Evolutionary conservation across 139 green algal species (phyloP).

Genomic region (Ettlia oleoabundans): DNA sequence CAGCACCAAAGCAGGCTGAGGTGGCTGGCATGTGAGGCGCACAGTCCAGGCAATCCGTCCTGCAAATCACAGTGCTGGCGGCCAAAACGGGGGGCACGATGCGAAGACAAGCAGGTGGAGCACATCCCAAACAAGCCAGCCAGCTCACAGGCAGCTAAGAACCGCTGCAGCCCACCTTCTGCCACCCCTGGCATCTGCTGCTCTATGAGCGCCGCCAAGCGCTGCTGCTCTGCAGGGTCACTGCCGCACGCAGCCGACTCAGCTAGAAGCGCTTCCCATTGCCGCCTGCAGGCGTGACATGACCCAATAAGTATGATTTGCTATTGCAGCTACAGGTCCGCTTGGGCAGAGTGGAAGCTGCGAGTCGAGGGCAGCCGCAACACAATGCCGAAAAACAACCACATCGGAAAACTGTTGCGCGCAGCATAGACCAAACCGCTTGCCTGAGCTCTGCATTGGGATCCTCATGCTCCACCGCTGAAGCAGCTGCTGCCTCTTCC

Average conservation of each 20-base stretch:
- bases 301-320: too few species aligned
- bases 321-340: too few species aligned
- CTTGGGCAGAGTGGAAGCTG: too few species aligned
- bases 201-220: slow-evolving; percentile 1
- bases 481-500: background rate
- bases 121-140: background rate
- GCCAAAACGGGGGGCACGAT: background rate
- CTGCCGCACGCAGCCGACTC: slow-evolving; percentile 2
- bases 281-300: slow-evolving; percentile 5
- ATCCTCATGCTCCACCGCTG: background rate
- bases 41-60: too few species aligned
- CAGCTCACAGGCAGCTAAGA: background rate
- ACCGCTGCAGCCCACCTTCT: too few species aligned
- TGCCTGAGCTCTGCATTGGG: slow-evolving; percentile 19
- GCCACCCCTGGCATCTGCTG: slow-evolving; percentile 23
- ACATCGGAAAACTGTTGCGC: background rate
- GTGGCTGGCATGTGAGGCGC: too few species aligned
- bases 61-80: too few species aligned
- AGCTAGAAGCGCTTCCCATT: slow-evolving; percentile 15
- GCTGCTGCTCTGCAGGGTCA: background rate
- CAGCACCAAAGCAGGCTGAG: background rate
- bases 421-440: background rate
- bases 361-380: too few species aligned
- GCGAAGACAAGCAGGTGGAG: too few species aligned
- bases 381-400: too few species aligned